These are phyloP conservation scores for Rubroboletus pulcherrimus DNA, from an alignment of 768 basidiomycete genomes.

Conservation along the genomic window DNA sequence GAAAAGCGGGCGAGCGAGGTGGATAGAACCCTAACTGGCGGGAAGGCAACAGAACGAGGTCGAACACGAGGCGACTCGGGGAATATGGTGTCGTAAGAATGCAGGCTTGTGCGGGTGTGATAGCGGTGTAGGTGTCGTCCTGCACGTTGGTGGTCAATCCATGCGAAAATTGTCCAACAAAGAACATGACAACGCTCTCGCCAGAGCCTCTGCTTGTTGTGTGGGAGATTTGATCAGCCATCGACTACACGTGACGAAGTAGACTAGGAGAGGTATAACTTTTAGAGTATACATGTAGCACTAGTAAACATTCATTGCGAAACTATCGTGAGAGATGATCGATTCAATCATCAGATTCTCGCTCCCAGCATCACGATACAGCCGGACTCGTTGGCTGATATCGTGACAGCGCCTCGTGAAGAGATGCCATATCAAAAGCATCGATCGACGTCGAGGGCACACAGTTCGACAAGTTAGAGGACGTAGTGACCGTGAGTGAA, in stretches of 20 bases:
- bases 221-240: slow-evolving; percentile 8
- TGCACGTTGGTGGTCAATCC: neutral
- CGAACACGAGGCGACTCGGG: slow-evolving; percentile 18
- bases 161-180: neutral
- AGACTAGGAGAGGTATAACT: slow-evolving; percentile 5
- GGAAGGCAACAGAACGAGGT: slow-evolving; percentile 16
- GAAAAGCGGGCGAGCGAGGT: neutral
- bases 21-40: neutral
- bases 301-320: neutral
- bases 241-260: slow-evolving; percentile 8
- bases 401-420: slow-evolving; percentile 27
- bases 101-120: slow-evolving; percentile 1
- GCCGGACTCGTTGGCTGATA: slow-evolving; percentile 16
- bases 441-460: slow-evolving; percentile 8
- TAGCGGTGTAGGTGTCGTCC: neutral
- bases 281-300: slow-evolving; percentile 1
- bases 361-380: slow-evolving; percentile 7
- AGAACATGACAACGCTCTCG: neutral
- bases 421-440: slow-evolving; percentile 23
- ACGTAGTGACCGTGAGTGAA: slow-evolving; percentile 14
- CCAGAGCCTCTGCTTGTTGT: neutral
- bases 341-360: neutral
- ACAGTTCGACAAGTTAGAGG: slow-evolving; percentile 4
- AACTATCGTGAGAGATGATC: slow-evolving; percentile 1
- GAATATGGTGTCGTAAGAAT: neutral